Percentiles rank a stretch among this genome's conserved stretches.
Conservation (phyloP, 805 yeast species). For the Millerozyma miso region DNA sequence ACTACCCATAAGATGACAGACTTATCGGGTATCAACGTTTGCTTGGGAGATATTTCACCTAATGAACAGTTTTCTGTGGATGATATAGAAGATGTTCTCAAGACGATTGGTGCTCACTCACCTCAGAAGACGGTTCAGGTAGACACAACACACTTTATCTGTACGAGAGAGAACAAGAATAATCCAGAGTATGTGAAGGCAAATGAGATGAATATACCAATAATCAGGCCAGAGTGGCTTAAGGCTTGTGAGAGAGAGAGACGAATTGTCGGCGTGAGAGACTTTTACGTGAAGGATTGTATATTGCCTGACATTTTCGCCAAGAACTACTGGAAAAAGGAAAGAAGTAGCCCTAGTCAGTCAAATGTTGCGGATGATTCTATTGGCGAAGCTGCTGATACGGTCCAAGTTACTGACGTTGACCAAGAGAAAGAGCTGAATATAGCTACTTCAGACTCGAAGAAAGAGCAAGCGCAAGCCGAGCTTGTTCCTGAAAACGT, state of each 20-base stretch:
- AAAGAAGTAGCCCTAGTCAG: neutral
- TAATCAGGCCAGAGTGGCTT: slow-evolving; percentile 95
- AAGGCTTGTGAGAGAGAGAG: slow-evolving; percentile 89
- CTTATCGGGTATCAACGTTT: slow-evolving; percentile 84
- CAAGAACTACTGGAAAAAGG: slow-evolving; percentile 35
- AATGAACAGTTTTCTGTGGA: slow-evolving; percentile 39
- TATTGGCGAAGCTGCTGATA: neutral
- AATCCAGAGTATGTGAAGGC: slow-evolving; percentile 74
- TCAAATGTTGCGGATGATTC: neutral
- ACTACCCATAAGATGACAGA: slow-evolving; percentile 96
- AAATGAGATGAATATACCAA: slow-evolving; percentile 79
- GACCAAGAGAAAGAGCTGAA: neutral
- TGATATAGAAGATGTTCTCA: slow-evolving; percentile 61
- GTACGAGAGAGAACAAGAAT: slow-evolving; percentile 57
- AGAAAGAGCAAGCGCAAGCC: neutral
- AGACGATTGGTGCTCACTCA: slow-evolving; percentile 70
- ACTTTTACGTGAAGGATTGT: slow-evolving; percentile 64
- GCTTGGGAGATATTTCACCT: slow-evolving; percentile 75
- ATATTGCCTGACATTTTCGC: slow-evolving; percentile 42
- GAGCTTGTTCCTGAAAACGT: neutral
- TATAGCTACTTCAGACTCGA: neutral
- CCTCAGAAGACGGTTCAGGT: slow-evolving; percentile 73
- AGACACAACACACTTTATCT: slow-evolving; percentile 93
- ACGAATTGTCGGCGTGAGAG: slow-evolving; percentile 88
- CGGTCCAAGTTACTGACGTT: neutral